These are phyloP conservation scores for Daldinia loculata DNA, from an alignment of 495 filamentous ascomycete species.

Conservation along the genomic window DNA sequence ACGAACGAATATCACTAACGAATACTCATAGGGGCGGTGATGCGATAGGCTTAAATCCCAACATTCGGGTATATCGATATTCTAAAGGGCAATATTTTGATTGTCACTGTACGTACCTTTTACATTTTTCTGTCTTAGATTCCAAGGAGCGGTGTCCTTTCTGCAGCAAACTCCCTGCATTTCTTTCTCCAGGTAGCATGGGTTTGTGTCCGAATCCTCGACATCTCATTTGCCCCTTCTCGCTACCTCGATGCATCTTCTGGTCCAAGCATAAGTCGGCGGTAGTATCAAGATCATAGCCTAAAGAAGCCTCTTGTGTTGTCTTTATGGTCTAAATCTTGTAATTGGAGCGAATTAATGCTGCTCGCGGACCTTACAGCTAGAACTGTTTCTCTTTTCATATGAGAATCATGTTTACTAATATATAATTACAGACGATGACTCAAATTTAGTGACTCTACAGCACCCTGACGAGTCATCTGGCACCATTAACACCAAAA, in stretches of 20 bases:
- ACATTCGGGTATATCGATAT: conserved; percentile 94
- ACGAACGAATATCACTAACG: conserved; percentile 17
- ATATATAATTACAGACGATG: conserved; percentile 38
- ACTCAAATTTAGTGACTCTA: conserved; percentile 38
- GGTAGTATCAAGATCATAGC: neutral
- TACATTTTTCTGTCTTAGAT: neutral
- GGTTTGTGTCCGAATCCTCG: neutral
- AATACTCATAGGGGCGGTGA: conserved; percentile 76
- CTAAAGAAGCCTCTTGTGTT: neutral
- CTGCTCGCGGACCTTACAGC: neutral
- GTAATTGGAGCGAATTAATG: neutral
- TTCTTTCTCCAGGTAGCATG: neutral
- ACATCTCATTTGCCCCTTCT: neutral
- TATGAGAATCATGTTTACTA: conserved; percentile 17
- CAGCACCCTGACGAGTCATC: conserved; percentile 81
- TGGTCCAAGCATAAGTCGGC: neutral
- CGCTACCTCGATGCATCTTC: neutral
- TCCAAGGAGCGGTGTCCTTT: neutral
- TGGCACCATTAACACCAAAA: conserved; percentile 70
- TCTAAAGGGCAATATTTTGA: conserved; percentile 86
- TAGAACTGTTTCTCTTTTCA: neutral
- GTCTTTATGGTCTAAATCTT: neutral
- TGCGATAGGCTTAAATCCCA: conserved; percentile 84
- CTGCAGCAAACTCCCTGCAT: conserved; percentile 4
- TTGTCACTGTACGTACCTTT: conserved; percentile 75